Evolutionary conservation across 352 stramenopile genomes (phyloP).

Genomic region (Globisporangium iwayamae): DNA sequence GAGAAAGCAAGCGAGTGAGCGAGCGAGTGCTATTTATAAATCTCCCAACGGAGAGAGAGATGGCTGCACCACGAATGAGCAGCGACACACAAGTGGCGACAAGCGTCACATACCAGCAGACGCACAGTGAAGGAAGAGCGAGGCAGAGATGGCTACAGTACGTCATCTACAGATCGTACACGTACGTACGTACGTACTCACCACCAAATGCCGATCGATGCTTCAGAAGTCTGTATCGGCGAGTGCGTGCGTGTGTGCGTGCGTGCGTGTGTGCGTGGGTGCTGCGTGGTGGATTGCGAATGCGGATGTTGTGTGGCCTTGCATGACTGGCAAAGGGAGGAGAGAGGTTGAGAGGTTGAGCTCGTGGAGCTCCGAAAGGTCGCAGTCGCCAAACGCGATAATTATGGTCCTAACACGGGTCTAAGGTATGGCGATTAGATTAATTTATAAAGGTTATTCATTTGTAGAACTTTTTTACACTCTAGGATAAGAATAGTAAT

Average conservation of each 20-base stretch:
- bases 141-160: background rate
- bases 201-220: background rate
- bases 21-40: background rate
- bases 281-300: background rate
- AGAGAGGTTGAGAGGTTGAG: background rate
- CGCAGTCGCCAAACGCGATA: background rate
- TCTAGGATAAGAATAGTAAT: background rate
- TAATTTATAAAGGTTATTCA: background rate
- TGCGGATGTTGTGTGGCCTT: background rate
- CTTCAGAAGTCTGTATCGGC: background rate
- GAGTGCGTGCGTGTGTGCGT: background rate
- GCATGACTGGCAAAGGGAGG: constrained; percentile 1
- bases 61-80: background rate
- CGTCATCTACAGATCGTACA: background rate
- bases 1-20: background rate
- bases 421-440: background rate
- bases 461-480: background rate
- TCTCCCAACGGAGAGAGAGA: background rate
- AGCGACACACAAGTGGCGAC: background rate
- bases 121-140: background rate
- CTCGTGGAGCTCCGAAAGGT: background rate
- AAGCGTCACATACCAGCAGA: background rate
- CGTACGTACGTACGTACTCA: background rate
- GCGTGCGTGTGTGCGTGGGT: background rate
- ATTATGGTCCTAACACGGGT: background rate